phyloP scores from a whole-genome alignment of 257 asterid species.

The Avicennia marina region DNA sequence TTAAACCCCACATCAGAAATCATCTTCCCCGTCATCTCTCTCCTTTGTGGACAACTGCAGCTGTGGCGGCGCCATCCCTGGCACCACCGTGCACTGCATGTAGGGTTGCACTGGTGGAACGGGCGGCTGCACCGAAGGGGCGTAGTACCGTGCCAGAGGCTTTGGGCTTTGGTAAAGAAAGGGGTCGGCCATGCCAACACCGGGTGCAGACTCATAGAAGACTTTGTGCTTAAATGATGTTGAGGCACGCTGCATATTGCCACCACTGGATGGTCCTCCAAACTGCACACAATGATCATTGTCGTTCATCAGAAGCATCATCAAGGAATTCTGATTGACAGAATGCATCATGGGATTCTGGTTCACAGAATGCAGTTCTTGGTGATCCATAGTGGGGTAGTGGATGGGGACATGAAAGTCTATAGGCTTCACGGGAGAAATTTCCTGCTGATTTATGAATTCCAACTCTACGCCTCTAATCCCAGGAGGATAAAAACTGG shows the following conservation, averaged over 20 bases:
- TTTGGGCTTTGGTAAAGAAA: conserved; percentile 15
- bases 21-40: no score
- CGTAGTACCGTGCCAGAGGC: conserved; percentile 19
- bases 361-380: conserved; percentile 11
- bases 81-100: no score
- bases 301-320: conserved; percentile 35
- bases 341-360: conserved; percentile 26
- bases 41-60: no score
- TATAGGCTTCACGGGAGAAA: conserved; percentile 5
- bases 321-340: neutral
- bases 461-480: no score
- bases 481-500: conserved; percentile 8
- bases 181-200: conserved; percentile 19
- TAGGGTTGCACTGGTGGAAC: no score
- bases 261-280: conserved; percentile 17
- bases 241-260: conserved; percentile 16
- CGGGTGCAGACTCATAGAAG: conserved; percentile 12
- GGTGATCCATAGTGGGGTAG: conserved; percentile 21
- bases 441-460: no score
- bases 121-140: conserved; percentile 7
- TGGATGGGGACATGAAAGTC: conserved; percentile 11
- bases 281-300: conserved; percentile 15
- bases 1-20: no score
- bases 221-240: conserved; percentile 18
- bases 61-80: no score